Conservation (phyloP, 78 protist genomes). For the Monosiga brevicollis region DNA sequence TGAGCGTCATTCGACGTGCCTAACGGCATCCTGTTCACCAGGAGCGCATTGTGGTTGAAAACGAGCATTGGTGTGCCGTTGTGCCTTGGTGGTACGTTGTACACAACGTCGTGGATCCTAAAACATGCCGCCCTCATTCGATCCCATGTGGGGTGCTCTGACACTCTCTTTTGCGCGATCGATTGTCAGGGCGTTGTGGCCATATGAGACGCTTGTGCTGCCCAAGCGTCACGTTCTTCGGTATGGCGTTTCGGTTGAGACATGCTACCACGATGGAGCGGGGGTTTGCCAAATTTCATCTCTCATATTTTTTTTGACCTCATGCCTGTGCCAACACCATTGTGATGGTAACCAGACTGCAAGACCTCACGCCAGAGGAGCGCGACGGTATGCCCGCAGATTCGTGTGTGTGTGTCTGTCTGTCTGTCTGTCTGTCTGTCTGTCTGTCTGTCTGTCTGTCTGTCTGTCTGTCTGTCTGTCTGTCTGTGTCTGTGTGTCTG, state of each 20-base stretch:
- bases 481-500: not conserved
- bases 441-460: not conserved
- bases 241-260: not conserved
- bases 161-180: too few relatives aligned
- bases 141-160: too few relatives aligned
- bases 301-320: too few relatives aligned
- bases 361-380: too few relatives aligned
- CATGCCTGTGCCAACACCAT: too few relatives aligned
- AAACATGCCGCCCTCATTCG: too few relatives aligned
- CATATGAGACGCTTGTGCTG: not conserved
- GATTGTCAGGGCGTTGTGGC: slow-evolving; percentile 7
- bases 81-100: slow-evolving; percentile 14
- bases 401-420: not conserved
- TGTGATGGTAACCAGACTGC: too few relatives aligned
- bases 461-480: not conserved
- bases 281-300: too few relatives aligned
- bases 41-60: not conserved
- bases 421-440: not conserved
- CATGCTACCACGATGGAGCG: too few relatives aligned
- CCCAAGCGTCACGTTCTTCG: not conserved
- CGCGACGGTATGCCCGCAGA: not conserved
- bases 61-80: not conserved
- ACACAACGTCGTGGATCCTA: too few relatives aligned
- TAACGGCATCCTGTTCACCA: too few relatives aligned
- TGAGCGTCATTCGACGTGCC: too few relatives aligned